Percentiles rank a stretch among this genome's conserved stretches.
Conservation (phyloP, 2,329 filamentous ascomycete species). For the Colletotrichum viniferum region DNA sequence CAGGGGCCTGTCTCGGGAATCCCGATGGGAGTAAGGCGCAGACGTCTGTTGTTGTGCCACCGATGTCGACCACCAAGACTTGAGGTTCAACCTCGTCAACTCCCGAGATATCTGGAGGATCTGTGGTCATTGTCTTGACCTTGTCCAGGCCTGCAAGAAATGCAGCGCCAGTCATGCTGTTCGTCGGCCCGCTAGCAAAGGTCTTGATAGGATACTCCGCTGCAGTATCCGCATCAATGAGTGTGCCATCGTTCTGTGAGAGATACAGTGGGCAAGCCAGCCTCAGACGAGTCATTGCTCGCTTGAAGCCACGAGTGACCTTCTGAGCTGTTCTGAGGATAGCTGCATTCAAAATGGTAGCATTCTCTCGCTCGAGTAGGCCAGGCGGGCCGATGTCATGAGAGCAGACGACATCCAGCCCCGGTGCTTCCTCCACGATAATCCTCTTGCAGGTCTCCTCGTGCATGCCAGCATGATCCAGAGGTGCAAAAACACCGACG, state of each 20-base stretch:
- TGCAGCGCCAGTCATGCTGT: slow-evolving; percentile 57
- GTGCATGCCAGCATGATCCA: slow-evolving; percentile 44
- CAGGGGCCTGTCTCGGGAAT: slow-evolving; percentile 63
- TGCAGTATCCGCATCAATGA: slow-evolving; percentile 51
- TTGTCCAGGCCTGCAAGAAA: slow-evolving; percentile 55
- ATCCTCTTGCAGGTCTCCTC: slow-evolving; percentile 46
- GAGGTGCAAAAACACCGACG: slow-evolving; percentile 50
- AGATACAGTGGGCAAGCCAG: slow-evolving; percentile 50
- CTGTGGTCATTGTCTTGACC: background rate
- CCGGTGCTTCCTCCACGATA: slow-evolving; percentile 38
- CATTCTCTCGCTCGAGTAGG: slow-evolving; percentile 54
- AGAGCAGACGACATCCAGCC: slow-evolving; percentile 44
- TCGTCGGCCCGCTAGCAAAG: slow-evolving; percentile 59
- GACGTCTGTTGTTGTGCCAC: slow-evolving; percentile 66
- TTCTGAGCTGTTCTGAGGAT: slow-evolving; percentile 51
- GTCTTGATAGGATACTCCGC: slow-evolving; percentile 55
- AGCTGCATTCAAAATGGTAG: slow-evolving; percentile 58
- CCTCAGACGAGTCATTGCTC: slow-evolving; percentile 46
- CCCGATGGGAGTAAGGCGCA: slow-evolving; percentile 61
- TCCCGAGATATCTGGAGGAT: background rate
- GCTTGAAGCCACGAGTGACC: slow-evolving; percentile 51
- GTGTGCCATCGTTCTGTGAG: slow-evolving; percentile 58
- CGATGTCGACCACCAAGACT: slow-evolving; percentile 60
- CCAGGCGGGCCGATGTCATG: slow-evolving; percentile 48
- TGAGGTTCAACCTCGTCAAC: slow-evolving; percentile 28